Base-by-base conservation (phyloP, 1,284 basidiomycete genomes). In the Tranzscheliella williamsii region DNA sequence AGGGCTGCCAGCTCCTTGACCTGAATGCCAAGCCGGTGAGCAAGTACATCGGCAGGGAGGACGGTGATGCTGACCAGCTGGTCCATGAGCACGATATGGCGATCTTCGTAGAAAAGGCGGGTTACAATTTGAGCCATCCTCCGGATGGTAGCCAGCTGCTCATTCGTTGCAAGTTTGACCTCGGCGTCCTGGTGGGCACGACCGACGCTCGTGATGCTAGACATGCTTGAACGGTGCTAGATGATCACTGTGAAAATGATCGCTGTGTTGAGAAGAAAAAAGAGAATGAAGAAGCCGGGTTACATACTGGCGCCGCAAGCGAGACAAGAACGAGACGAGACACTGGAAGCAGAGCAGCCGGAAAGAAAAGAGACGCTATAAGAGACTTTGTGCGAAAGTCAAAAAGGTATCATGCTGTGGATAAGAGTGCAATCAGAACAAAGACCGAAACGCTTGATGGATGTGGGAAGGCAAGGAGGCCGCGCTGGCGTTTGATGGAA, bases 1-100 rank as follows among this genome's bases (percentile, higher is more conserved):
- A 95, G 83, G 80, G 93, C 94, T 78, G 90, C 88, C 61, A 97
- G 81, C 79, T 98, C 95, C 76, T 93, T 94, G n/a, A 87, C 84
- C 73, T 89, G 87, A 52, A 95, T 81, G 3, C 90, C 90, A 81
- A 94, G 86, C 53, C 88, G 83, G 44, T 88, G 87, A 9, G 91
- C 90, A 71, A 97, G 81, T 62, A 93, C 89, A 78, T 94, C 91
- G 77, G 92, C 90, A 78, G 91, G 90, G 73, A 92, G 85, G 78
- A 93, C 90, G 67, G 88, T 86, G 79, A 91, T 86, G 64, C 87
- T 85, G 60, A 91, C 85, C 73, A 98, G 85, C 79, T 93, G 88
- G 79, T 97, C 92, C 82, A 97, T 82, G 46, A 96, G 85, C 58
- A 97, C 88, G 64, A 88, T 89, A 78, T 85, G 92, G 72, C 89